These are phyloP conservation scores for Rhodomyrtus tomentosa DNA, from an alignment of 345 rosid species.

Conservation along the genomic window DNA sequence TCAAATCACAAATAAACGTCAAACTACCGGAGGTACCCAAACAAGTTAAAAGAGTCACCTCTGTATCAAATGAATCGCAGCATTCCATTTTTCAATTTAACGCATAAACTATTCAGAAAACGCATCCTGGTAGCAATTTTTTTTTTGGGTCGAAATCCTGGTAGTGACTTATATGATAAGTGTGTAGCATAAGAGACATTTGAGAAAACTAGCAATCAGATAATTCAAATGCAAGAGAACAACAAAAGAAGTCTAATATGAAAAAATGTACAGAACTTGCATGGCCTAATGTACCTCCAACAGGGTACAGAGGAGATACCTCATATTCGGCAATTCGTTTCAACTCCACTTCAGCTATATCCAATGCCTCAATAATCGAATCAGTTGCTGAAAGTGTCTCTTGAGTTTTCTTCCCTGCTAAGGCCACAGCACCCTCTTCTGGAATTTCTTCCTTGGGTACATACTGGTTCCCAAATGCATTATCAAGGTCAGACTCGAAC, in stretches of 20 bases:
- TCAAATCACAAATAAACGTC: neutral
- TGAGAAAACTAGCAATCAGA: neutral
- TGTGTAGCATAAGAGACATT: neutral
- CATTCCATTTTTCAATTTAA: neutral
- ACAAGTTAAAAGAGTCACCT: neutral
- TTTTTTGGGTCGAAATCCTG: too few species aligned
- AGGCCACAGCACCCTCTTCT: constrained; percentile 87
- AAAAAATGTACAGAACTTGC: neutral
- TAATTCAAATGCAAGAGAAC: neutral
- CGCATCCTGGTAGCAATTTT: neutral
- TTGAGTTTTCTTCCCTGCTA: constrained; percentile 77
- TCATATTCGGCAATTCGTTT: constrained; percentile 54
- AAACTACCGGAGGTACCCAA: neutral
- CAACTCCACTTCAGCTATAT: constrained; percentile 59
- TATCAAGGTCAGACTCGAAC: constrained; percentile 82
- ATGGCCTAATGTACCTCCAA: neutral
- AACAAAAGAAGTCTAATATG: neutral
- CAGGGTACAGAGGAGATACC: constrained; percentile 20
- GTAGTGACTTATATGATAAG: neutral
- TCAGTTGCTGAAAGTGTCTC: constrained; percentile 76
- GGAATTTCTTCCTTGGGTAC: constrained; percentile 59
- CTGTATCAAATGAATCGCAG: neutral
- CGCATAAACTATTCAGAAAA: neutral
- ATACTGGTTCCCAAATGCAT: constrained; percentile 48
- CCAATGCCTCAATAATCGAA: constrained; percentile 68